Conservation (phyloP, 176 grass and related monocot genomes). For the Phyllostachys edulis region DNA sequence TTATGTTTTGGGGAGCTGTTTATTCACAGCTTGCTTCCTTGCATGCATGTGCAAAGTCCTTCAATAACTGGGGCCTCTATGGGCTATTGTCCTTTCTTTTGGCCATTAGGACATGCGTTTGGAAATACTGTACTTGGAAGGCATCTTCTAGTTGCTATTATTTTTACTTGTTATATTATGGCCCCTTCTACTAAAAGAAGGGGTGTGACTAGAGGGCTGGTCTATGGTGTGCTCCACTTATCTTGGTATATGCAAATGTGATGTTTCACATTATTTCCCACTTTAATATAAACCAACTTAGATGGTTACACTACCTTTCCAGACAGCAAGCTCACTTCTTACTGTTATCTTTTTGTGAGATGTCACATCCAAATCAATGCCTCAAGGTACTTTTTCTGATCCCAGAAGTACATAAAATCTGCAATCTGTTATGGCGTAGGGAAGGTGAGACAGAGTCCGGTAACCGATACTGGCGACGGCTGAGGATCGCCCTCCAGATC, state of each 20-base stretch:
- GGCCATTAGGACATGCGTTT: neutral
- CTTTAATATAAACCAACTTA: slow-evolving; percentile 1
- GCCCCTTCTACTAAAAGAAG: neutral
- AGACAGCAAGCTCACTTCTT: slow-evolving; percentile 4
- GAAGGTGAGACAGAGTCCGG: no score
- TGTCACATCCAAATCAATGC: neutral
- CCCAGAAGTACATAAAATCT: neutral
- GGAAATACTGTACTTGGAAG: neutral
- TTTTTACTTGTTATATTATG: slow-evolving; percentile 16
- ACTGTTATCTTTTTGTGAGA: slow-evolving; percentile 10
- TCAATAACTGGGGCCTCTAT: neutral
- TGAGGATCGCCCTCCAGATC: no score
- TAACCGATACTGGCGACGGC: no score
- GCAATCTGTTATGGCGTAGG: neutral
- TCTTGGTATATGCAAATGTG: slow-evolving; percentile 16
- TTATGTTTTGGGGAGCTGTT: neutral
- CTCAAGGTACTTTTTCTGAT: neutral
- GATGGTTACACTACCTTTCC: neutral
- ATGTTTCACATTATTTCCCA: slow-evolving; percentile 15
- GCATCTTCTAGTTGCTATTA: slow-evolving; percentile 16
- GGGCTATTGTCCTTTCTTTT: slow-evolving; percentile 11
- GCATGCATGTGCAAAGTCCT: neutral
- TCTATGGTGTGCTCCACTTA: slow-evolving; percentile 7
- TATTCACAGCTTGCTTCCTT: slow-evolving; percentile 9
- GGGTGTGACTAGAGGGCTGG: neutral